A percentile compares a stretch with the other conserved stretches of the same genome.
phyloP scores from a whole-genome alignment of 139 green algal species.

The Closterium sp. region DNA sequence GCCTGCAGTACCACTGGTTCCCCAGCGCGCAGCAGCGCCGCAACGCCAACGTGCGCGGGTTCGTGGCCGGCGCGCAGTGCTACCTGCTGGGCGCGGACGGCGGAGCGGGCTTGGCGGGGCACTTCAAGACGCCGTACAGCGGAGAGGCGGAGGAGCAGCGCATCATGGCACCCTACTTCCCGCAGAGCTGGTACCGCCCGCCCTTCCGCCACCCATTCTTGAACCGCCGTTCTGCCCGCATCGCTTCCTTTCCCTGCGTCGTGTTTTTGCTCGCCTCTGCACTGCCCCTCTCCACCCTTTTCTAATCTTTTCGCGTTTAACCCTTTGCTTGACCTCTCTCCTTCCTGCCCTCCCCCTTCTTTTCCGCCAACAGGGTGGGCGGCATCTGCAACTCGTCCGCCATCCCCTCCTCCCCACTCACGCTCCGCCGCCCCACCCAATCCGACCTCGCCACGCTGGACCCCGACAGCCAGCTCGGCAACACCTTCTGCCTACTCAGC shows the following conservation, averaged over 20 bases:
- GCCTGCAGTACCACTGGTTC: background rate
- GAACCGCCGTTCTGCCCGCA: background rate
- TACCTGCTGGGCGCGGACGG: background rate
- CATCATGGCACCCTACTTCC: background rate
- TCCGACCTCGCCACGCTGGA: background rate
- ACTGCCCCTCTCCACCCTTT: background rate
- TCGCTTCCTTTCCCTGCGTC: background rate
- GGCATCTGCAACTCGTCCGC: background rate
- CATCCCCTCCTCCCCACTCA: background rate
- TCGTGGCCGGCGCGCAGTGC: background rate
- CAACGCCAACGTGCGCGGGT: background rate
- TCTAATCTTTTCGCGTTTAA: background rate
- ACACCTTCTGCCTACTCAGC: conserved; percentile 13
- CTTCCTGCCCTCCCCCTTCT: background rate
- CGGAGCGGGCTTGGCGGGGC: background rate
- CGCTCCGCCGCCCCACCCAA: background rate
- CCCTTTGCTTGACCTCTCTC: background rate
- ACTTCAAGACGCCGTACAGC: background rate
- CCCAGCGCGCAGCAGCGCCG: background rate
- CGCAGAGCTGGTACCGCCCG: background rate
- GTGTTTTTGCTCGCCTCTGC: background rate
- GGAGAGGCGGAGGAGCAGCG: background rate
- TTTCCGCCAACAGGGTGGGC: background rate
- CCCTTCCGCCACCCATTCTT: background rate
- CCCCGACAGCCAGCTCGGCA: background rate